Percentiles rank a stretch among this genome's conserved stretches.
Conservation (phyloP, 805 yeast species). For the Wilhelminamyces savonicus region DNA sequence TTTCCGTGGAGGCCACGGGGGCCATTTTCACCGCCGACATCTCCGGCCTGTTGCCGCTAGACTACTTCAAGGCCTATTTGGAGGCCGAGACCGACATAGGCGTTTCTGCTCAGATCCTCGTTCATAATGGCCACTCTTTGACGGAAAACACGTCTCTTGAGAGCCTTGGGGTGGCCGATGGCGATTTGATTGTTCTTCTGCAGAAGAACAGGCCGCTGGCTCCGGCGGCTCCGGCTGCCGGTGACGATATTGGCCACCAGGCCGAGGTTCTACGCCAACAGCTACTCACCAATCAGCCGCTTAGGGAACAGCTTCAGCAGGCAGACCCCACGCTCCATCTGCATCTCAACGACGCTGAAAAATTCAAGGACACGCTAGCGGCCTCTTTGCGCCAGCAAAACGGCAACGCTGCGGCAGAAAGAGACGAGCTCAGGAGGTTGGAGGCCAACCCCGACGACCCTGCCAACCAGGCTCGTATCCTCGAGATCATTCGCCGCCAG, state of each 20-base stretch:
- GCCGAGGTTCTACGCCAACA: conserved; percentile 48
- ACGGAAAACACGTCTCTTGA: conserved; percentile 31
- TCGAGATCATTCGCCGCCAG: conserved; percentile 62
- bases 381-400: conserved; percentile 26
- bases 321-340: conserved; percentile 44
- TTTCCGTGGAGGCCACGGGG: conserved; percentile 14
- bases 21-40: conserved; percentile 49
- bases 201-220: conserved; percentile 5
- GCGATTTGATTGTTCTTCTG: conserved; percentile 49
- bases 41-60: conserved; percentile 54
- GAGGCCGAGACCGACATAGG: conserved; percentile 61
- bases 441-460: conserved; percentile 67
- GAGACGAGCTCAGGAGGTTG: conserved; percentile 43
- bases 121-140: conserved; percentile 40
- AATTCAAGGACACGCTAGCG: conserved; percentile 37
- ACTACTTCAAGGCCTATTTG: conserved; percentile 67
- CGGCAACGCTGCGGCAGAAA: conserved; percentile 8
- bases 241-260: conserved; percentile 16
- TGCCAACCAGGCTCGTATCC: conserved; percentile 55
- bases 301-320: conserved; percentile 26
- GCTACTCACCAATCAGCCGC: conserved; percentile 34
- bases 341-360: conserved; percentile 40
- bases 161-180: conserved; percentile 44
- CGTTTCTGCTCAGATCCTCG: conserved; percentile 41
- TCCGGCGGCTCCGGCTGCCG: conserved; percentile 12